phyloP scores from a whole-genome alignment of 2,329 filamentous ascomycete species.

The Didymella segeticola region DNA sequence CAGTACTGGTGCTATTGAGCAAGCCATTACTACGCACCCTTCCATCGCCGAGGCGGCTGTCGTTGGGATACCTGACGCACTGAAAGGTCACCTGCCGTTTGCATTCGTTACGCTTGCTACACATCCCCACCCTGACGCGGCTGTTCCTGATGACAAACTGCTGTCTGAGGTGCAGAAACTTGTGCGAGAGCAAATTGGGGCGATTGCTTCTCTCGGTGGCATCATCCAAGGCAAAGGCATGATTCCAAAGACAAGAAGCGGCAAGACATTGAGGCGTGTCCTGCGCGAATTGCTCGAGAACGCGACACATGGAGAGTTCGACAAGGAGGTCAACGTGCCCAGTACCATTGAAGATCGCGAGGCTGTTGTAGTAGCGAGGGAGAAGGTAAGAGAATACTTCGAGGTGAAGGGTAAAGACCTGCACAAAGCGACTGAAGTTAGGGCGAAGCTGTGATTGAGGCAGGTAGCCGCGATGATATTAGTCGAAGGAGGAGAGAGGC shows the following conservation, averaged over 20 bases:
- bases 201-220: slow-evolving; percentile 84
- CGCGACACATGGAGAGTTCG: slow-evolving; percentile 74
- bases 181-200: slow-evolving; percentile 81
- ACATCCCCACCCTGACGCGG: slow-evolving; percentile 59
- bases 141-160: slow-evolving; percentile 57
- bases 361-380: slow-evolving; percentile 76
- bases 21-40: slow-evolving; percentile 84
- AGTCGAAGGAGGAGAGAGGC: not conserved
- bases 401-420: slow-evolving; percentile 50
- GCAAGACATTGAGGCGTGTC: slow-evolving; percentile 85
- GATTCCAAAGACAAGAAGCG: slow-evolving; percentile 91
- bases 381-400: slow-evolving; percentile 79
- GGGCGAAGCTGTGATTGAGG: slow-evolving; percentile 50
- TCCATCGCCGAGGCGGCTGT: slow-evolving; percentile 84
- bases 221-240: slow-evolving; percentile 84
- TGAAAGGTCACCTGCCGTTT: slow-evolving; percentile 92
- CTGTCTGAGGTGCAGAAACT: slow-evolving; percentile 72
- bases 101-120: slow-evolving; percentile 76
- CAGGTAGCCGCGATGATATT: not conserved
- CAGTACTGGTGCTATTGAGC: slow-evolving; percentile 89
- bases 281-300: slow-evolving; percentile 85
- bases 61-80: slow-evolving; percentile 80
- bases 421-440: slow-evolving; percentile 48
- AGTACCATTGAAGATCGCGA: slow-evolving; percentile 83
- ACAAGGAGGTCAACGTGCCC: slow-evolving; percentile 75